Conservation (phyloP, 208 protist genomes). For the Jaenimonas drosophilae region DNA sequence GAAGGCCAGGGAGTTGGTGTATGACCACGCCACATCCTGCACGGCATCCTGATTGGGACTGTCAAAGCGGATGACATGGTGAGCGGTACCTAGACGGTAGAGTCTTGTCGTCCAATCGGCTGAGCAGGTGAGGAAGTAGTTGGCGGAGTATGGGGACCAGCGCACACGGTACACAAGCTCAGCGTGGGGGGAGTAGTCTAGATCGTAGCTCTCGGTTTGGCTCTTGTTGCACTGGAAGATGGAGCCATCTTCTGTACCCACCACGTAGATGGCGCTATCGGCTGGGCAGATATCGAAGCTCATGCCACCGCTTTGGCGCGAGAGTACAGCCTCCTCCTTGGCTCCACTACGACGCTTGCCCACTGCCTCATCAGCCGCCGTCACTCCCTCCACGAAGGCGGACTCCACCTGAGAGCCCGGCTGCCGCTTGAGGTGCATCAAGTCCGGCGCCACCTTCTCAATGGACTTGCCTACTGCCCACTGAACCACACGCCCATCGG, state of each 20-base stretch:
- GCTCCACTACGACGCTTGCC: constrained; percentile 7
- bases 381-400: constrained; percentile 60
- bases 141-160: constrained; percentile 88
- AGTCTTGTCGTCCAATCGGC: constrained; percentile 95
- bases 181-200: constrained; percentile 88
- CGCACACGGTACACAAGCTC: constrained; percentile 92
- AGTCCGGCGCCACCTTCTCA: constrained; percentile 75
- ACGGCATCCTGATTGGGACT: constrained; percentile 80
- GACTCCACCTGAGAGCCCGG: constrained; percentile 50
- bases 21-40: constrained; percentile 92
- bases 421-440: constrained; percentile 91
- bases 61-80: constrained; percentile 74
- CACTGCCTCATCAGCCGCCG: constrained; percentile 34
- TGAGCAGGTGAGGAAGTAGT: constrained; percentile 91
- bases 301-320: constrained; percentile 89
- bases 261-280: constrained; percentile 89
- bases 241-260: constrained; percentile 93
- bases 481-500: constrained; percentile 93
- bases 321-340: constrained; percentile 83
- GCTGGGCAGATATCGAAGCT: constrained; percentile 88
- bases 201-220: constrained; percentile 93
- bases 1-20: constrained; percentile 84
- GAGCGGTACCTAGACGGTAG: constrained; percentile 69
- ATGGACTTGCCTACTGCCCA: constrained; percentile 94
- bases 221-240: constrained; percentile 95